Evolutionary conservation across 1,284 basidiomycete genomes (phyloP), one percentile per base, ranked within the genome.

Genomic region (Ustilago curta): DNA sequence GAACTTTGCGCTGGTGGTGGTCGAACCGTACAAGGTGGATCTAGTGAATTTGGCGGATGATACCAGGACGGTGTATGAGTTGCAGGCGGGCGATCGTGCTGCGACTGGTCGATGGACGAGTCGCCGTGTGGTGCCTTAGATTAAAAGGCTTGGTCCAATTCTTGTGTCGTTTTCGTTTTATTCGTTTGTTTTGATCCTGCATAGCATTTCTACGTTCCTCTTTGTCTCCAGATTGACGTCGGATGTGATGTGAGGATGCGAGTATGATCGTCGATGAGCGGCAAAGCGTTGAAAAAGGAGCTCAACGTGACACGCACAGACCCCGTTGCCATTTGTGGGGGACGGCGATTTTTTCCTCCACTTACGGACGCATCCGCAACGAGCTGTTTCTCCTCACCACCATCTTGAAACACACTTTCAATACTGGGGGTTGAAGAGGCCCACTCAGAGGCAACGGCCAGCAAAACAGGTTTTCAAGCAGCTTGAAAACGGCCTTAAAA

Each of bases 11-110:
- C 76, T 85, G 14, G 67, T 85, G 21, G 76, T 86, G 5, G 70
- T 86, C 25, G 83, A 84, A 44, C 80, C 85, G 14, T 70, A 71
- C 50, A 66, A 70, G n/a, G 80, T 86, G 6, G 85, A 86, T 52
- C 55, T 85, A 71, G 80, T 84, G 44, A 81, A 80, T 25, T 40
- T 81, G 16, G 55, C 65, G 8, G 77, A 84, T 9, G 78, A 84
- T 51, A 71, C 71, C 16, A 76, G 85, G 25, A 81, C 76, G 6
- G 49, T 79, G 23, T 85, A 82, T 54, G 67, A 62, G 45, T 59
- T 79, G 25, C 56, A 51, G 11, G 25, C 51, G 12, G 77, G 75
- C 45, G 39, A 76, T 19, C 54, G 19, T 42, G 73, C 66, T 2
- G 67, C 67, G 4, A 62, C 57, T 2, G 65, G 62, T 11, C 59